Evolutionary conservation across 352 stramenopile species (phyloP).

Genomic region (Phytopythium boreale): DNA sequence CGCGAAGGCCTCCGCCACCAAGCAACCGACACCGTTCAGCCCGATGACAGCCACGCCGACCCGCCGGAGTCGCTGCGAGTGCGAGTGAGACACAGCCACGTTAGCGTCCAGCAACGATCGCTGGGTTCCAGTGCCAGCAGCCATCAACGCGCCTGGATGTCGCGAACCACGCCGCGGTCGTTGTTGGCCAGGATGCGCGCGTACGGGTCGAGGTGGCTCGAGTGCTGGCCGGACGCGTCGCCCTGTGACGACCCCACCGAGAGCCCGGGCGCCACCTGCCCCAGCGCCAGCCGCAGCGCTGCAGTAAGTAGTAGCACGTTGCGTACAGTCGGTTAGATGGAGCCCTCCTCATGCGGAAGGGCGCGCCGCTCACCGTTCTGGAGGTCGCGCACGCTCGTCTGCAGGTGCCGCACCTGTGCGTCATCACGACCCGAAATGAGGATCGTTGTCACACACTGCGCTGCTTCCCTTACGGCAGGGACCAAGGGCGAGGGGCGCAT

Average conservation of each 20-base stretch:
- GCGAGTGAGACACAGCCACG: not conserved
- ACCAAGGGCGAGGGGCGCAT: too few species aligned
- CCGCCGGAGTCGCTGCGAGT: conserved; percentile 26
- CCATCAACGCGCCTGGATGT: conserved; percentile 27
- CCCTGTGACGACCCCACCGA: conserved; percentile 1
- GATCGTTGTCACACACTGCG: too few species aligned
- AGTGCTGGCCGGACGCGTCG: conserved; percentile 4
- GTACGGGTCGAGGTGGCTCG: conserved; percentile 19
- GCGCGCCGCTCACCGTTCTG: conserved; percentile 19
- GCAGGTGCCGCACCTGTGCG: conserved; percentile 26
- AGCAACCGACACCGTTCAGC: conserved; percentile 36
- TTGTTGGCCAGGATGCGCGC: conserved; percentile 48
- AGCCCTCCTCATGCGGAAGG: not conserved
- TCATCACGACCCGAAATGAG: too few species aligned
- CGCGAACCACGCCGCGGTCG: conserved; percentile 33
- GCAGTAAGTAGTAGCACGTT: too few species aligned
- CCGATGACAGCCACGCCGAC: conserved; percentile 38
- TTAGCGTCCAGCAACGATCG: not conserved
- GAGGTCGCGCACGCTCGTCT: conserved; percentile 33
- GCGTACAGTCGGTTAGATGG: not conserved
- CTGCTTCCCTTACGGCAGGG: too few species aligned
- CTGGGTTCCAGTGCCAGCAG: not conserved
- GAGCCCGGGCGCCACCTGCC: conserved; percentile 11
- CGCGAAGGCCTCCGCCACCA: conserved; percentile 36
- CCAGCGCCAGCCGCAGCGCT: conserved; percentile 23